phyloP scores from a whole-genome alignment of 2,329 filamentous ascomycete species.

The Incumbomyces lentus region DNA sequence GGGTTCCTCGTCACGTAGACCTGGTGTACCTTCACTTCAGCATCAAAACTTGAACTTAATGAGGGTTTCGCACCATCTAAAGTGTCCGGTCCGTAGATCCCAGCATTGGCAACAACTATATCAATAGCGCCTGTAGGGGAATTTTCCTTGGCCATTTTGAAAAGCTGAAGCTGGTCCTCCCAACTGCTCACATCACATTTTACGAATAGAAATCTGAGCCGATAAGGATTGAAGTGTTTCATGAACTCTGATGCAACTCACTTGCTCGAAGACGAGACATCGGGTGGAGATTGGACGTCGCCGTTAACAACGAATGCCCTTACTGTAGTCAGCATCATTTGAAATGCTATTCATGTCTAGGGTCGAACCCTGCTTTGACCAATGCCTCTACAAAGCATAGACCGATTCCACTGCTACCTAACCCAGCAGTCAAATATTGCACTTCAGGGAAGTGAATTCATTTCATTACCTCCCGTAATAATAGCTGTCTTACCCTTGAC shows the following conservation, averaged over 20 bases:
- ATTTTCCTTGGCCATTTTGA: slow-evolving; percentile 46
- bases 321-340: background rate
- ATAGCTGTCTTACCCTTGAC: slow-evolving; percentile 7
- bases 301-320: slow-evolving; percentile 21
- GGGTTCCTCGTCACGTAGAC: no score
- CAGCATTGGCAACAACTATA: slow-evolving; percentile 57
- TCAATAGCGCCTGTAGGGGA: slow-evolving; percentile 49
- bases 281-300: slow-evolving; percentile 22
- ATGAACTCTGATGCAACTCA: background rate
- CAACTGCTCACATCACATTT: slow-evolving; percentile 57
- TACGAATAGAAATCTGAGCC: slow-evolving; percentile 23
- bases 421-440: background rate
- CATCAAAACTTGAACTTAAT: no score
- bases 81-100: slow-evolving; percentile 39
- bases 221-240: background rate
- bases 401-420: slow-evolving; percentile 9
- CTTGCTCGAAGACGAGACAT: background rate
- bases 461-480: slow-evolving; percentile 5
- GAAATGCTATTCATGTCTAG: background rate
- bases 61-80: slow-evolving; percentile 13
- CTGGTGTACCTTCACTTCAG: no score
- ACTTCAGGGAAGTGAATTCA: background rate
- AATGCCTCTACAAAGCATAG: slow-evolving; percentile 4
- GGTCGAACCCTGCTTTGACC: slow-evolving; percentile 6
- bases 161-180: slow-evolving; percentile 53